Percentiles rank a stretch among this genome's conserved stretches.
Conservation (phyloP, 805 yeast species). For the Yamadazyma ubonensis region DNA sequence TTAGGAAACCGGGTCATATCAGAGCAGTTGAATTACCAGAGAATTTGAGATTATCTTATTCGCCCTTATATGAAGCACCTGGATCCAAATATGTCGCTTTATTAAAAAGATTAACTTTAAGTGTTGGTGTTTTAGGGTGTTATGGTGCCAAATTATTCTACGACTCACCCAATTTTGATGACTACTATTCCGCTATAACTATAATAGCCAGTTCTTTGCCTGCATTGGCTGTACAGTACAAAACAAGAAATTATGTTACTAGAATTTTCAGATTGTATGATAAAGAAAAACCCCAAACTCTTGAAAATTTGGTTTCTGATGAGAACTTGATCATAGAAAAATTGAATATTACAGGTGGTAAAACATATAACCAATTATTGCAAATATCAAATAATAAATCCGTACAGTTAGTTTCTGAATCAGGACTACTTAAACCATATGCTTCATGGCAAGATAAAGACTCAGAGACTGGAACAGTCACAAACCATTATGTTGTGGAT, state of each 20-base stretch:
- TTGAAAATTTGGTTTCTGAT: constrained; percentile 57
- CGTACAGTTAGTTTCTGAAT: constrained; percentile 33
- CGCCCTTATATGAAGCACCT: constrained; percentile 66
- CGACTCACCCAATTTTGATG: constrained; percentile 54
- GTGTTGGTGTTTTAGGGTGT: constrained; percentile 58
- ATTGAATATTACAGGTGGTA: constrained; percentile 64
- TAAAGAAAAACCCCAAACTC: constrained; percentile 59
- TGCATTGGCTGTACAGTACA: constrained; percentile 45
- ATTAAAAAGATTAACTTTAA: constrained; percentile 59
- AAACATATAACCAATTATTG: constrained; percentile 61
- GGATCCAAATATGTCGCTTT: constrained; percentile 59
- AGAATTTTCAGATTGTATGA: constrained; percentile 70
- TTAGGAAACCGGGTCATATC: constrained; percentile 42
- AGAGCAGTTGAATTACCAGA: constrained; percentile 48
- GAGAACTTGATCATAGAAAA: constrained; percentile 70
- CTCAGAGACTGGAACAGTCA: constrained; percentile 30
- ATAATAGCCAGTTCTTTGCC: constrained; percentile 58
- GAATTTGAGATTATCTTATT: constrained; percentile 54
- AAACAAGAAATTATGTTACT: constrained; percentile 66
- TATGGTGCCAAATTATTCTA: constrained; percentile 61
- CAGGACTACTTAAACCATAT: constrained; percentile 23
- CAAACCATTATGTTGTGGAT: constrained; percentile 60
- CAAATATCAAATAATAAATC: constrained; percentile 35
- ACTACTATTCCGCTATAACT: constrained; percentile 44
- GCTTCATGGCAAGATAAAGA: constrained; percentile 41